Conservation (phyloP, 352 stramenopile species). For the Phytophthora kernoviae region DNA sequence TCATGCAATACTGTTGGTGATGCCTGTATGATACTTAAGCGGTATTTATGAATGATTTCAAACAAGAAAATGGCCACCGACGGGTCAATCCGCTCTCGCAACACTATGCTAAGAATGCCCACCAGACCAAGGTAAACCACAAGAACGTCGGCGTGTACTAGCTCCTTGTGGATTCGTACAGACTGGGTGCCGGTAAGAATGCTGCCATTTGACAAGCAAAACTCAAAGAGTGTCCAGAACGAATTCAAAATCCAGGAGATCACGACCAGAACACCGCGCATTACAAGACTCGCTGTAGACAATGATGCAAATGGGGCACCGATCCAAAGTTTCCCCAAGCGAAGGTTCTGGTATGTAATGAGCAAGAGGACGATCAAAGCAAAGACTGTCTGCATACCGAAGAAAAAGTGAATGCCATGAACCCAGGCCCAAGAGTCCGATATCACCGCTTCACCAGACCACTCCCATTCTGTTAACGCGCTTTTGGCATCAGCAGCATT, state of each 20-base stretch:
- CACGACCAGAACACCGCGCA: conserved; percentile 18
- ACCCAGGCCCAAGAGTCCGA: conserved; percentile 34
- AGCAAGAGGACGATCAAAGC: conserved; percentile 28
- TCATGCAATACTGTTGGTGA: neutral
- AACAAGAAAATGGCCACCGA: conserved; percentile 10
- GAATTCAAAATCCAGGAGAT: conserved; percentile 30
- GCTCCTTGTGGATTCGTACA: conserved; percentile 4
- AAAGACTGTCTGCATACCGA: conserved; percentile 29
- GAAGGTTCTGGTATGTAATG: conserved; percentile 23
- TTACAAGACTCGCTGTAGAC: conserved; percentile 14
- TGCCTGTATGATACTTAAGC: neutral
- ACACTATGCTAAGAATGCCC: conserved; percentile 11
- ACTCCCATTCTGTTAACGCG: conserved; percentile 4
- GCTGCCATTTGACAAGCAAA: conserved; percentile 8
- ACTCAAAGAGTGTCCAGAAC: conserved; percentile 37
- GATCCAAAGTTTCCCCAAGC: conserved; percentile 31
- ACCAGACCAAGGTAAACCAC: conserved; percentile 14
- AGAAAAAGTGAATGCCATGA: conserved; percentile 32
- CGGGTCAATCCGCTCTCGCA: conserved; percentile 18
- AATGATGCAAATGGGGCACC: conserved; percentile 37
- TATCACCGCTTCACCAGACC: conserved; percentile 10
- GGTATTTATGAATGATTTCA: neutral
- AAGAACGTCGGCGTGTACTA: conserved; percentile 22
- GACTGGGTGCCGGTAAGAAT: conserved; percentile 1
- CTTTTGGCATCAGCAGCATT: neutral